A percentile compares a stretch with the other conserved stretches of the same genome.
phyloP scores from a whole-genome alignment of 495 filamentous ascomycete species.

The Parathielavia hyrcaniae region DNA sequence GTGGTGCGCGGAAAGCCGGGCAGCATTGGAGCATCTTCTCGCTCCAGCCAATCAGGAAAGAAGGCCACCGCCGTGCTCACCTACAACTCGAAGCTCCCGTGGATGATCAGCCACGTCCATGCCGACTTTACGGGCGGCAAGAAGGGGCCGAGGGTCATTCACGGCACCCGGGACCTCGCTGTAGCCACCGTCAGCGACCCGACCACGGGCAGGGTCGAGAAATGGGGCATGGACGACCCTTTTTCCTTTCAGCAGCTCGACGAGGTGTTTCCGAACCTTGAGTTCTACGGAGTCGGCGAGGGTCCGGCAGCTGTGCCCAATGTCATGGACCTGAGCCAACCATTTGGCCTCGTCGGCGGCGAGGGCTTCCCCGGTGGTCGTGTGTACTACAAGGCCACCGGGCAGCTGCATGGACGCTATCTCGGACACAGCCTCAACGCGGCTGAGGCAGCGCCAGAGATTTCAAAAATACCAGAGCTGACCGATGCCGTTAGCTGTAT shows the following conservation, averaged over 20 bases:
- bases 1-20: conserved; percentile 64
- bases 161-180: conserved; percentile 71
- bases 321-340: conserved; percentile 80
- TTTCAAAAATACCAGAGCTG: conserved; percentile 61
- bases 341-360: conserved; percentile 74
- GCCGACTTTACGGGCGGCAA: conserved; percentile 63
- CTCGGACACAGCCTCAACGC: conserved; percentile 48
- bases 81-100: conserved; percentile 73
- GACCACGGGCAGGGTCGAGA: conserved; percentile 67
- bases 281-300: conserved; percentile 70
- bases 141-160: conserved; percentile 68
- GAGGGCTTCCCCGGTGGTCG: conserved; percentile 78
- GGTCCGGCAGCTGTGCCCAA: conserved; percentile 73
- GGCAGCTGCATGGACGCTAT: conserved; percentile 76
- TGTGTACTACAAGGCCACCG: conserved; percentile 63
- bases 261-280: conserved; percentile 64
- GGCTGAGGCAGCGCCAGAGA: conserved; percentile 52
- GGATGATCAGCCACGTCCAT: conserved; percentile 68
- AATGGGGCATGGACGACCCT: conserved; percentile 73
- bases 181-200: conserved; percentile 70
- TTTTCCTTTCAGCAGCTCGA: conserved; percentile 67
- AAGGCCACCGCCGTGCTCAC: conserved; percentile 54
- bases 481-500: conserved; percentile 63
- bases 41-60: conserved; percentile 50
- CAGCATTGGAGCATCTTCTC: conserved; percentile 32